Percentiles rank a stretch among this genome's conserved stretches.
phyloP scores from a whole-genome alignment of 108 stramenopile species.

The Craspedostauros australis region DNA sequence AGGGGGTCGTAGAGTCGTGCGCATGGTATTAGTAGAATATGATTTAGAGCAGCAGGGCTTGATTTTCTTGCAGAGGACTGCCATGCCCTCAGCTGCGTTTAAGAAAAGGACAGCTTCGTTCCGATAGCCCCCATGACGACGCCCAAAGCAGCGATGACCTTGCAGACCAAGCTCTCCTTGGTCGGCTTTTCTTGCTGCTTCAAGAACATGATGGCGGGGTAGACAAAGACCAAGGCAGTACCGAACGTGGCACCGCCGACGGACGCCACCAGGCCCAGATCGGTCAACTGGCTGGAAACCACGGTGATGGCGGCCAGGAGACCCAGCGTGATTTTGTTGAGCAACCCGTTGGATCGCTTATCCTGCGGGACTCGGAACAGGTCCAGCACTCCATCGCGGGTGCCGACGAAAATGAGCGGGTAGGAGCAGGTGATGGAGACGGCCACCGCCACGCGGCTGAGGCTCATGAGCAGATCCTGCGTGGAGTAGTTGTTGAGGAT shows the following conservation, averaged over 20 bases:
- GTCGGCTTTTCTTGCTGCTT: constrained; percentile 20
- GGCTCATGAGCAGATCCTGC: constrained; percentile 80
- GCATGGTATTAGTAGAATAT: too few relatives aligned
- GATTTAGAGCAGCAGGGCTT: too few relatives aligned
- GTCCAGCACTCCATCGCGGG: constrained; percentile 81
- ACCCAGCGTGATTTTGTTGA: constrained; percentile 64
- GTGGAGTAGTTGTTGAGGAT: constrained; percentile 95
- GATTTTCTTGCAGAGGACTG: too few relatives aligned
- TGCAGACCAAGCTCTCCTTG: constrained; percentile 66
- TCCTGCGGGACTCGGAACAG: constrained; percentile 53
- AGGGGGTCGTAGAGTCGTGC: too few relatives aligned
- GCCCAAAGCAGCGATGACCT: constrained; percentile 59
- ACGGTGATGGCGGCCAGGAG: constrained; percentile 55
- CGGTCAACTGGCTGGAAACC: constrained; percentile 63
- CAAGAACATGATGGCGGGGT: constrained; percentile 82
- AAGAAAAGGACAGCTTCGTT: constrained; percentile 45
- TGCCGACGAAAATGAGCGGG: constrained; percentile 62
- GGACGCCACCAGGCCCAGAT: constrained; percentile 76
- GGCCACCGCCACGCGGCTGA: constrained; percentile 85
- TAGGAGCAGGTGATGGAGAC: constrained; percentile 79
- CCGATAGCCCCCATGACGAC: constrained; percentile 73
- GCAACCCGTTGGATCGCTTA: constrained; percentile 45
- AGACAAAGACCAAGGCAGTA: constrained; percentile 84
- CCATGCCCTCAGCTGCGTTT: neutral
- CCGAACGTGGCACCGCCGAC: constrained; percentile 94